A percentile compares a stretch with the other conserved stretches of the same genome.
Conservation (phyloP, 2,329 filamentous ascomycete genomes). For the Didymosphaeria variabile region DNA sequence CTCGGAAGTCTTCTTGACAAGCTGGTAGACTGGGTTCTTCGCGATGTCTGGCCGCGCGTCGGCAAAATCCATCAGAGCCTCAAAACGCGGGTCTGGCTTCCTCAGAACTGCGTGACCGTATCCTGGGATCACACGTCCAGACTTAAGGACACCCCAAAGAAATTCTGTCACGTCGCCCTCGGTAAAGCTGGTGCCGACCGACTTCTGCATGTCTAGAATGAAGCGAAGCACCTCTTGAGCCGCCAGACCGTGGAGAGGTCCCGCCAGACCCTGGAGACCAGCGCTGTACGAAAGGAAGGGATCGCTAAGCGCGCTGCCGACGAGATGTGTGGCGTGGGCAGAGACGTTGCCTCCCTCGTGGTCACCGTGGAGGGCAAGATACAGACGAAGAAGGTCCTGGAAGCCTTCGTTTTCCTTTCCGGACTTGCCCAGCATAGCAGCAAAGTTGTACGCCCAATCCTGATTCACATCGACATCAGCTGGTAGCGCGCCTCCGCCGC, state of each 20-base stretch:
- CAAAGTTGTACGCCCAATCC: conserved; percentile 99
- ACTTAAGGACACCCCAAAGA: conserved; percentile 92
- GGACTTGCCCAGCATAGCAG: conserved; percentile 90
- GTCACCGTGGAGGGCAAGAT: conserved; percentile 95
- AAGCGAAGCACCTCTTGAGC: conserved; percentile 97
- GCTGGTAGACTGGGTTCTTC: conserved; percentile 86
- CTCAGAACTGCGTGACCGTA: conserved; percentile 96
- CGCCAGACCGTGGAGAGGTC: conserved; percentile 91
- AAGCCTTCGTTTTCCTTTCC: conserved; percentile 90
- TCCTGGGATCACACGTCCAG: conserved; percentile 90
- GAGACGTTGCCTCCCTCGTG: conserved; percentile 99
- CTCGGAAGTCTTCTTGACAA: conserved; percentile 92
- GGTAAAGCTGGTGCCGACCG: conserved; percentile 79
- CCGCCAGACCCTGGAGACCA: conserved; percentile 92
- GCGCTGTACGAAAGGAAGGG: conserved; percentile 96
- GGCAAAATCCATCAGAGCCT: conserved; percentile 96
- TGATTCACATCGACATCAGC: conserved; percentile 81
- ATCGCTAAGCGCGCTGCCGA: conserved; percentile 92
- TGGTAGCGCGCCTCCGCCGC: conserved; percentile 75
- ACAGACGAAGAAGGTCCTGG: conserved; percentile 92
- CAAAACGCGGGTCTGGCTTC: conserved; percentile 95
- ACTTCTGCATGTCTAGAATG: conserved; percentile 94
- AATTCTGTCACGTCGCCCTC: conserved; percentile 87
- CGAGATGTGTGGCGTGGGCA: conserved; percentile 92
- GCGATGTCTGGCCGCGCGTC: conserved; percentile 84